Conservation (phyloP, 2,329 filamentous ascomycete genomes). For the Hypoxylon sp. region DNA sequence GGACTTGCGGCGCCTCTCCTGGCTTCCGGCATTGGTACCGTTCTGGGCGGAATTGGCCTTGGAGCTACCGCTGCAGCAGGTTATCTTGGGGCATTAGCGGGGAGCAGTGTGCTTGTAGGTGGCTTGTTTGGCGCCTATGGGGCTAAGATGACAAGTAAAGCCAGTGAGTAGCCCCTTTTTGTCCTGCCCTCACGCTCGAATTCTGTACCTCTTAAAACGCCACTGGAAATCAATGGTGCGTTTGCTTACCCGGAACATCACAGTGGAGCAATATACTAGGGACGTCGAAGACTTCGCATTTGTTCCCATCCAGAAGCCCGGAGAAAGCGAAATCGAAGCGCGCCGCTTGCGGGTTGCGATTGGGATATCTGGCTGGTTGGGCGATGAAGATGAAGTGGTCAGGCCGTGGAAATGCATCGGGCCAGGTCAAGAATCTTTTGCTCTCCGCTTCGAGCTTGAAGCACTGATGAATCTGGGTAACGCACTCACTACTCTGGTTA, state of each 20-base stretch:
- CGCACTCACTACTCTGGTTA: constrained; percentile 82
- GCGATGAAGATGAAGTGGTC: constrained; percentile 77
- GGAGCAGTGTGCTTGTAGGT: constrained; percentile 84
- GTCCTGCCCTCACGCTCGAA: too few relatives aligned
- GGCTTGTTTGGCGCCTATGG: constrained; percentile 91
- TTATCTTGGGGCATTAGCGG: constrained; percentile 84
- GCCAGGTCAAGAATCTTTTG: constrained; percentile 79
- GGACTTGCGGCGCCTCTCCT: constrained; percentile 84
- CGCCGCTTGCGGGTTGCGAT: constrained; percentile 84
- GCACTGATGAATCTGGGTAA: constrained; percentile 83
- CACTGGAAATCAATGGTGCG: neutral
- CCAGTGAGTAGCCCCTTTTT: constrained; percentile 60
- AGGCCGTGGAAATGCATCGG: constrained; percentile 85
- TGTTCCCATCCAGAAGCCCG: constrained; percentile 72
- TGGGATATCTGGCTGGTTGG: constrained; percentile 87
- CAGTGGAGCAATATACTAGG: constrained; percentile 83
- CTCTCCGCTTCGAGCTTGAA: constrained; percentile 85
- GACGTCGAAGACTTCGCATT: constrained; percentile 94
- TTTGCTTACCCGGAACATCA: constrained; percentile 8
- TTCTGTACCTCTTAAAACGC: neutral
- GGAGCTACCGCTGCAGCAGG: constrained; percentile 84
- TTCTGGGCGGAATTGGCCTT: constrained; percentile 83
- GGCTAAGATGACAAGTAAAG: constrained; percentile 83
- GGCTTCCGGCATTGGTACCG: constrained; percentile 82
- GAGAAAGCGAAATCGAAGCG: constrained; percentile 64